Evolutionary conservation across 23 red algal species (phyloP).

Genomic region (Chondrus crispus): DNA sequence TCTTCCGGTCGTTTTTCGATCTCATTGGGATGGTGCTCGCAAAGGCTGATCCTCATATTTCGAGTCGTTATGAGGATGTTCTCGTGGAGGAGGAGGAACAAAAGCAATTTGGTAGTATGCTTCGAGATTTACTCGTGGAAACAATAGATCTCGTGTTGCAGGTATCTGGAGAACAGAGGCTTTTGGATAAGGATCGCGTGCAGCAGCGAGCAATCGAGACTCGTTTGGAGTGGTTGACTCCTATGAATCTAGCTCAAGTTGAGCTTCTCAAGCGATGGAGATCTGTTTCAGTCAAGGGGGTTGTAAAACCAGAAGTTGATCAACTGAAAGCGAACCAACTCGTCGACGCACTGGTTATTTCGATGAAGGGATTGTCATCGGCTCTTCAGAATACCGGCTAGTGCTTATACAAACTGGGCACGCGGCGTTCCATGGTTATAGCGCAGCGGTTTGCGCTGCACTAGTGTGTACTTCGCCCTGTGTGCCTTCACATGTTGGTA

Average conservation of each 20-base stretch:
- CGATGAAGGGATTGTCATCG: slow-evolving; percentile 86
- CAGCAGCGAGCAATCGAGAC: slow-evolving; percentile 88
- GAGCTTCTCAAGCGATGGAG: slow-evolving; percentile 74
- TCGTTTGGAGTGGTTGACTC: slow-evolving; percentile 85
- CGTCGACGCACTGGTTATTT: slow-evolving; percentile 90
- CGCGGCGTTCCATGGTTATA: not conserved
- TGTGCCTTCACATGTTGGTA: no score
- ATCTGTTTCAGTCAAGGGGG: slow-evolving; percentile 39
- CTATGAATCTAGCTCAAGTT: slow-evolving; percentile 95
- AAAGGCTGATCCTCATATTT: slow-evolving; percentile 90
- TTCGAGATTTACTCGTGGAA: slow-evolving; percentile 77
- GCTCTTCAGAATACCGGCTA: slow-evolving; percentile 97
- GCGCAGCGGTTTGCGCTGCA: not conserved
- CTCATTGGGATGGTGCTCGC: slow-evolving; percentile 98
- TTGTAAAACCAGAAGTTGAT: slow-evolving; percentile 36
- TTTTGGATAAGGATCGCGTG: slow-evolving; percentile 94
- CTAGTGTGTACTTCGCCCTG: no score
- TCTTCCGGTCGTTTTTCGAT: slow-evolving; percentile 94
- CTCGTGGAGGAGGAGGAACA: slow-evolving; percentile 74
- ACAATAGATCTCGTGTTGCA: slow-evolving; percentile 77
- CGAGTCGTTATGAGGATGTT: slow-evolving; percentile 88
- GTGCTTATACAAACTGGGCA: no score
- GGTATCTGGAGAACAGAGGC: slow-evolving; percentile 75
- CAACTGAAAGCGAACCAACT: slow-evolving; percentile 13
- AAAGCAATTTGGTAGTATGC: slow-evolving; percentile 67